Evolutionary conservation across 2,329 filamentous ascomycete genomes (phyloP).

Genomic region (Falciphora oryzae): DNA sequence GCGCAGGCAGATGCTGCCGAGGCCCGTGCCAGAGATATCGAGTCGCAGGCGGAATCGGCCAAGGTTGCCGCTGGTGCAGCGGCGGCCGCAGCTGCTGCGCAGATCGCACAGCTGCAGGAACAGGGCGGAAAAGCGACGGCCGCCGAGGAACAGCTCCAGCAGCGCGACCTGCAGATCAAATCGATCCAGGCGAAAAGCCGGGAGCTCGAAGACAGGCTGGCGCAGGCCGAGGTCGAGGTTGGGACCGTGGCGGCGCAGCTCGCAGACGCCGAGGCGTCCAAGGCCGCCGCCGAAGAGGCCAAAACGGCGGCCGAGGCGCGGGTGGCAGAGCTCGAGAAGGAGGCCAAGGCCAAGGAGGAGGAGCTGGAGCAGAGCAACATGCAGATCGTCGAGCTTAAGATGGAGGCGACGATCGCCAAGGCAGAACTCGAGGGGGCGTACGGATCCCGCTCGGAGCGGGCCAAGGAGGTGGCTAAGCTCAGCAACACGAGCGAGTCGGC

Average conservation of each 20-base stretch:
- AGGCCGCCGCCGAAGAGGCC: slow-evolving; percentile 23
- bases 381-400: slow-evolving; percentile 53
- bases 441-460: slow-evolving; percentile 52
- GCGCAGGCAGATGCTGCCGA: background rate
- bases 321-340: slow-evolving; percentile 17
- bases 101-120: slow-evolving; percentile 21
- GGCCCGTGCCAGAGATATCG: slow-evolving; percentile 10
- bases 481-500: slow-evolving; percentile 43
- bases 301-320: slow-evolving; percentile 22
- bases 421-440: slow-evolving; percentile 59
- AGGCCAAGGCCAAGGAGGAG: slow-evolving; percentile 43
- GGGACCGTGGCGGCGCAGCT: slow-evolving; percentile 32
- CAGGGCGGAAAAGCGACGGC: slow-evolving; percentile 26
- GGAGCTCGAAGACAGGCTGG: slow-evolving; percentile 32
- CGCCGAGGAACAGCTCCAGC: slow-evolving; percentile 33
- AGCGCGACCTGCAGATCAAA: slow-evolving; percentile 37
- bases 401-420: slow-evolving; percentile 53
- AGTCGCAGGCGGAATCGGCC: slow-evolving; percentile 4
- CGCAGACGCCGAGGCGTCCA: slow-evolving; percentile 15
- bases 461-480: slow-evolving; percentile 49
- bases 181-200: slow-evolving; percentile 36
- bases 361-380: slow-evolving; percentile 46
- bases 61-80: slow-evolving; percentile 15
- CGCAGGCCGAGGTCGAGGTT: slow-evolving; percentile 31
- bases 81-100: slow-evolving; percentile 16